These are phyloP conservation scores for Krasilnikovozyma curviuscula DNA, from an alignment of 768 basidiomycete species.

Conservation along the genomic window DNA sequence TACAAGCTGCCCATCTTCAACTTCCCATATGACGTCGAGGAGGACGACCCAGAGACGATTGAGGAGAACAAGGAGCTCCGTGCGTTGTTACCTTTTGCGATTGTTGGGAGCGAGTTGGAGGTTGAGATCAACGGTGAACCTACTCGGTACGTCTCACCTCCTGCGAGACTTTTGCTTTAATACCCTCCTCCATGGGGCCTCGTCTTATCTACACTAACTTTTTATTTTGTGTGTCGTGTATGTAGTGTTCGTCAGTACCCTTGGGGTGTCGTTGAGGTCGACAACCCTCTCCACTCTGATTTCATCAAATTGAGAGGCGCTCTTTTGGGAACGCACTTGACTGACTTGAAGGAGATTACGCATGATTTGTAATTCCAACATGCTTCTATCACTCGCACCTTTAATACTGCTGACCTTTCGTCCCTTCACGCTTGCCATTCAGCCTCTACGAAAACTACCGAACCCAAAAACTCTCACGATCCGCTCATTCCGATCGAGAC, in stretches of 20 bases:
- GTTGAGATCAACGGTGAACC: conserved; percentile 79
- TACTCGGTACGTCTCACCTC: conserved; percentile 43
- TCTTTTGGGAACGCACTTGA: conserved; percentile 43
- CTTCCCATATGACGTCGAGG: conserved; percentile 87
- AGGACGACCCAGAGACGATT: conserved; percentile 97
- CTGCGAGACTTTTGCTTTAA: neutral
- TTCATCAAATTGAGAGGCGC: conserved; percentile 83
- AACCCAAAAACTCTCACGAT: conserved; percentile 9
- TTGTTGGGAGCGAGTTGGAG: conserved; percentile 94
- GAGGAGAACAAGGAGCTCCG: conserved; percentile 91
- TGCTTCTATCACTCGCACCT: neutral
- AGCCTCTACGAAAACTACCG: conserved; percentile 10
- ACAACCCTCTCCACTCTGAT: conserved; percentile 99
- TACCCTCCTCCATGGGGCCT: neutral
- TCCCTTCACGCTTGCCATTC: neutral
- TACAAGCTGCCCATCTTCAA: conserved; percentile 96
- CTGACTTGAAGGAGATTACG: conserved; percentile 9
- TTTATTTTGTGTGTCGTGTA: neutral
- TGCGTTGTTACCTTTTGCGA: conserved; percentile 81
- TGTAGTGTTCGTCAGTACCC: conserved; percentile 38
- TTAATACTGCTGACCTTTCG: no score
- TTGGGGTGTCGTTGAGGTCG: conserved; percentile 96
- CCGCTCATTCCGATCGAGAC: neutral
- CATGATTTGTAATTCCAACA: neutral
- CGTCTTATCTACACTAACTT: neutral